Evolutionary conservation across 2,329 filamentous ascomycete genomes (phyloP).

Genomic region (Penicillium sp.): DNA sequence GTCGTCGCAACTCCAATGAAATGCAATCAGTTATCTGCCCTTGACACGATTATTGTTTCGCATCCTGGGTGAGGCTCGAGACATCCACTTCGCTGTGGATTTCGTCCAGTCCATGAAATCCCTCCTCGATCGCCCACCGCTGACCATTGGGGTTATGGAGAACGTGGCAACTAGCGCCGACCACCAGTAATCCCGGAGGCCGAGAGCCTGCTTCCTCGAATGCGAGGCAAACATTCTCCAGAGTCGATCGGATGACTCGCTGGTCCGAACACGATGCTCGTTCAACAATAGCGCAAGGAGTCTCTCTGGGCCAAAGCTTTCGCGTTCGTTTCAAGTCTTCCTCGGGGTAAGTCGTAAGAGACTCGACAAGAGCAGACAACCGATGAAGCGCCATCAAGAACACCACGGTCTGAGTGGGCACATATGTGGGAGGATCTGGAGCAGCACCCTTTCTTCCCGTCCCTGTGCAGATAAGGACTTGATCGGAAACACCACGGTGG

Average conservation of each 20-base stretch:
- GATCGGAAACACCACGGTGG: constrained; percentile 82
- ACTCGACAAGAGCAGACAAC: constrained; percentile 64
- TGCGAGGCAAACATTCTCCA: constrained; percentile 71
- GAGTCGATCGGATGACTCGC: constrained; percentile 79
- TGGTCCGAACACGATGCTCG: constrained; percentile 92
- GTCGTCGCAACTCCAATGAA: constrained; percentile 9
- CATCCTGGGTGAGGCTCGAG: constrained; percentile 6
- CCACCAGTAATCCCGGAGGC: constrained; percentile 80
- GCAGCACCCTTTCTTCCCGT: constrained; percentile 85
- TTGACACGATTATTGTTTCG: constrained; percentile 7
- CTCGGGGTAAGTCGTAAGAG: constrained; percentile 49
- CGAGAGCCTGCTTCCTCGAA: constrained; percentile 84
- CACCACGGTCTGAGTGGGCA: constrained; percentile 72
- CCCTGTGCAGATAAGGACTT: constrained; percentile 92
- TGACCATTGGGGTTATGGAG: constrained; percentile 55
- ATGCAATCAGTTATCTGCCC: constrained; percentile 3
- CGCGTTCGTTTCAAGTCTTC: constrained; percentile 26
- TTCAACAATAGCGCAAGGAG: constrained; percentile 88
- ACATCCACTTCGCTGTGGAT: constrained; percentile 29
- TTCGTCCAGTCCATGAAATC: constrained; percentile 66
- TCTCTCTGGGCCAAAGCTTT: constrained; percentile 61
- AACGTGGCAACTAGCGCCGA: constrained; percentile 77
- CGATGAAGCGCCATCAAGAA: constrained; percentile 95
- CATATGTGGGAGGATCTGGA: constrained; percentile 73
- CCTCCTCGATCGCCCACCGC: constrained; percentile 82